A percentile compares a stretch with the other conserved stretches of the same genome.
These are phyloP conservation scores for Saccharomyces hybrid DNA, from an alignment of 1,139 yeast genomes.

Conservation along the genomic window DNA sequence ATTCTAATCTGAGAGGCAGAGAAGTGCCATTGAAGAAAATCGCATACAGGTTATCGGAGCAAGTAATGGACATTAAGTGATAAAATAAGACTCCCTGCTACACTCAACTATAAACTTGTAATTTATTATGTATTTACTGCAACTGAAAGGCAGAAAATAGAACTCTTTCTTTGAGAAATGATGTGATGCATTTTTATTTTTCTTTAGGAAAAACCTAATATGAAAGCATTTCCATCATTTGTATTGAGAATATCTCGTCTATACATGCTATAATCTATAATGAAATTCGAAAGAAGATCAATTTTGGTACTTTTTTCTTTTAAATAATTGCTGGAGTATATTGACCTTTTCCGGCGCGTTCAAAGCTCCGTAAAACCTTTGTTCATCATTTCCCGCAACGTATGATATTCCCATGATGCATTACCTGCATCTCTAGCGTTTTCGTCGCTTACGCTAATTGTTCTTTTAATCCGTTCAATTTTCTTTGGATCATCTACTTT, in stretches of 20 bases:
- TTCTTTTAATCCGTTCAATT: constrained; percentile 50
- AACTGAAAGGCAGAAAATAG: not conserved
- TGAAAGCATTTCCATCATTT: too few species aligned
- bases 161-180: too few species aligned
- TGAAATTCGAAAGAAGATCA: not conserved
- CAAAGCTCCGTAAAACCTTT: not conserved
- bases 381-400: constrained; percentile 10
- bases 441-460: constrained; percentile 41
- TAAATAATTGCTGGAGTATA: not conserved
- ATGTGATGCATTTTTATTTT: too few species aligned
- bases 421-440: constrained; percentile 16
- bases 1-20: constrained; percentile 37
- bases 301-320: not conserved
- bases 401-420: constrained; percentile 33
- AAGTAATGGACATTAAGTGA: not conserved
- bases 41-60: not conserved
- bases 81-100: not conserved
- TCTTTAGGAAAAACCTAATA: too few species aligned
- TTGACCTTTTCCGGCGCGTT: not conserved
- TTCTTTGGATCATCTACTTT: constrained; percentile 45
- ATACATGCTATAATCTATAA: not conserved
- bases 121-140: not conserved
- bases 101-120: not conserved
- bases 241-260: too few species aligned
- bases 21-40: constrained; percentile 37